These are phyloP conservation scores for Delitschia confertaspora DNA, from an alignment of 495 filamentous ascomycete species.

Conservation along the genomic window DNA sequence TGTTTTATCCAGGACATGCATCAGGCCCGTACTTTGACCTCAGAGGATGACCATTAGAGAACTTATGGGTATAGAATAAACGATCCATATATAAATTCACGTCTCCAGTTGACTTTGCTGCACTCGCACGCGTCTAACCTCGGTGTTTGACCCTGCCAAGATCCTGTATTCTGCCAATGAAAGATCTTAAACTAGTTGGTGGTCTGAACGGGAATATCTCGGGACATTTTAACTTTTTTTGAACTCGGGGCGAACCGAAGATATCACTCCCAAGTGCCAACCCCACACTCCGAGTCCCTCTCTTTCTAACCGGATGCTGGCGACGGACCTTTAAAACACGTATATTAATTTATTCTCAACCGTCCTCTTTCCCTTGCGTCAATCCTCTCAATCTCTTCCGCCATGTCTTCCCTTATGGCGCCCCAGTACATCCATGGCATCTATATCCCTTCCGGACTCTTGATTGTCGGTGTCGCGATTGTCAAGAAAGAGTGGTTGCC, in stretches of 20 bases:
- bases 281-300: not conserved
- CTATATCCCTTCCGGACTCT: constrained; percentile 75
- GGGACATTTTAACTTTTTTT: not conserved
- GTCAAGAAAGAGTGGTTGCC: constrained; percentile 70
- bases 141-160: constrained; percentile 23
- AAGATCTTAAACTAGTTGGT: constrained; percentile 5
- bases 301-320: not conserved
- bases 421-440: constrained; percentile 59
- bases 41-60: not conserved
- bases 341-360: too few species aligned
- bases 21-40: constrained; percentile 2
- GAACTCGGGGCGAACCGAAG: constrained; percentile 1
- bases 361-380: too few species aligned
- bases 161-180: not conserved
- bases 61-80: not conserved
- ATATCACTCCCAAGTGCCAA: constrained; percentile 1
- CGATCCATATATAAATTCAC: not conserved
- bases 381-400: constrained; percentile 1
- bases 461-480: constrained; percentile 66
- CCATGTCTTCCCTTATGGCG: constrained; percentile 28
- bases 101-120: constrained; percentile 5
- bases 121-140: not conserved
- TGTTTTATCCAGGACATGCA: constrained; percentile 12
- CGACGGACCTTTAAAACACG: not conserved
- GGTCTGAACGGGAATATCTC: not conserved